These are phyloP conservation scores for Penicillium coffeae DNA, from an alignment of 495 filamentous ascomycete genomes.

Conservation along the genomic window DNA sequence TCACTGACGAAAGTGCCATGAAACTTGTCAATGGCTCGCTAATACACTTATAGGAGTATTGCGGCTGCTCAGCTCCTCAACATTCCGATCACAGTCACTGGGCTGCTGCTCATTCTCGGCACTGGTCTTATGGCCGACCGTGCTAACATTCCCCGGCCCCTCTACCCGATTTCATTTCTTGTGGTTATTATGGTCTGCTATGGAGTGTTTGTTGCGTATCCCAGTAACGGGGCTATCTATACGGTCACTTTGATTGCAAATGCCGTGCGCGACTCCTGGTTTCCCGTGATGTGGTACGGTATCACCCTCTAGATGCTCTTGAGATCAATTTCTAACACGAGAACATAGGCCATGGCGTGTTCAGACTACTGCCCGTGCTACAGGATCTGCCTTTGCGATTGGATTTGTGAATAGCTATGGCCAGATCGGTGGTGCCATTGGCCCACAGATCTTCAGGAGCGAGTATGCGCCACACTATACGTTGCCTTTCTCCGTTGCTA, in stretches of 20 bases:
- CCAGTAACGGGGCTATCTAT: constrained; percentile 35
- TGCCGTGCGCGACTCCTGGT: constrained; percentile 33
- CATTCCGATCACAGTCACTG: constrained; percentile 33
- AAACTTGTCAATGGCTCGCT: no score
- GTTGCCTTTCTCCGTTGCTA: constrained; percentile 30
- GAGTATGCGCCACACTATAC: constrained; percentile 29
- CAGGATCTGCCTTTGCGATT: constrained; percentile 42
- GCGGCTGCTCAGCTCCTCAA: constrained; percentile 37
- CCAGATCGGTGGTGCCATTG: constrained; percentile 35
- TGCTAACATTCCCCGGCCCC: constrained; percentile 35
- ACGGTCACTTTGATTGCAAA: constrained; percentile 36
- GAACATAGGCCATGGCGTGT: constrained; percentile 33
- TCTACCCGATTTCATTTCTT: constrained; percentile 40
- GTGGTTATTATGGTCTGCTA: constrained; percentile 39
- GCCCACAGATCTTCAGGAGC: constrained; percentile 31
- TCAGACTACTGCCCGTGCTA: constrained; percentile 39
- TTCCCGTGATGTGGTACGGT: constrained; percentile 32
- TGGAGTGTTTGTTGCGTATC: constrained; percentile 37
- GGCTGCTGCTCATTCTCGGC: constrained; percentile 33
- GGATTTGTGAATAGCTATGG: constrained; percentile 41
- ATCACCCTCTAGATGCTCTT: no score
- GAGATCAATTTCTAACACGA: no score
- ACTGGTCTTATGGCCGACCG: constrained; percentile 38
- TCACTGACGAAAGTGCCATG: constrained; percentile 4
- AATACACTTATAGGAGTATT: constrained; percentile 20